A percentile compares a stretch with the other conserved stretches of the same genome.
Evolutionary conservation across 169 alveolate genomes (phyloP).

Genomic region (Plasmodium gaboni): DNA sequence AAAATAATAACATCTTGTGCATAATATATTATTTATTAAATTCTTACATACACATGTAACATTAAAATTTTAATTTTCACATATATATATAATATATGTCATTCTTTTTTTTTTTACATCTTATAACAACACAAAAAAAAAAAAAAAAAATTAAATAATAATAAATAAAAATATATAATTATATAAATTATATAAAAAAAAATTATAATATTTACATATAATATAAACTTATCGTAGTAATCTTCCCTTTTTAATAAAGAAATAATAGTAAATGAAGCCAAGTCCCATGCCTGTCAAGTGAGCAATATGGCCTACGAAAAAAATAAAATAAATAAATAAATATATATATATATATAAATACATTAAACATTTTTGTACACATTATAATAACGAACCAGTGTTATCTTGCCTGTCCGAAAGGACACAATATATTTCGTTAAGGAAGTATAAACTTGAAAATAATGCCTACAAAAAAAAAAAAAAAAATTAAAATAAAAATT

Average conservation of each 20-base stretch:
- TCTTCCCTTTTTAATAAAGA: neutral
- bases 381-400: conserved; percentile 19
- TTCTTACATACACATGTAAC: neutral
- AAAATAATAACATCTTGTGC: no score
- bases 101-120: neutral
- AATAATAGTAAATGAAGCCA: conserved; percentile 49
- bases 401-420: conserved; percentile 17
- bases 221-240: neutral
- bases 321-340: neutral
- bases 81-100: neutral
- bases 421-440: conserved; percentile 51
- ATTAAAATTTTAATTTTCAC: neutral
- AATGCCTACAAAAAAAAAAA: conserved; percentile 24
- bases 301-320: conserved; percentile 33
- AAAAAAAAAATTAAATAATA: neutral
- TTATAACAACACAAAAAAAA: neutral
- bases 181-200: neutral
- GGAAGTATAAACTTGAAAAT: conserved; percentile 26
- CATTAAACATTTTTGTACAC: no score
- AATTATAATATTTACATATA: neutral
- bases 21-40: no score
- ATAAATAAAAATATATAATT: neutral
- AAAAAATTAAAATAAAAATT: neutral
- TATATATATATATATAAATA: neutral
- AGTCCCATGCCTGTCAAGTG: conserved; percentile 54